Base-by-base conservation (phyloP, 2,329 filamentous ascomycete species). In the Arthrobotrys conoides region DNA sequence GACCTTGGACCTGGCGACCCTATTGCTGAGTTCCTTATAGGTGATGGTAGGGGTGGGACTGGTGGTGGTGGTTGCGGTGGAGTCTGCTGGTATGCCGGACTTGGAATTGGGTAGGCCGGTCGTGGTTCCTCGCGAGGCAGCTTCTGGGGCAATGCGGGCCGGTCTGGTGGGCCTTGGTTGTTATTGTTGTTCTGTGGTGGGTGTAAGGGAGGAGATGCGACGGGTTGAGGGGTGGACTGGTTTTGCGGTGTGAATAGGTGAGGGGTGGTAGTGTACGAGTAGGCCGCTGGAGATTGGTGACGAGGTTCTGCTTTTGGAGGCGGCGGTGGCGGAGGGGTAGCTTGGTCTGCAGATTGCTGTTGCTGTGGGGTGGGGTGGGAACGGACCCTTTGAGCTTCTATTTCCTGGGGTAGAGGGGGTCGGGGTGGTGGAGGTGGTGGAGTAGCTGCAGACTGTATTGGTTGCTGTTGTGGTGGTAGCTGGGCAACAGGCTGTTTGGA, bases 401-500 rank as follows among this genome's bases (percentile, higher is more conserved):
- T 86, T 82, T 91, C 90, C 27, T 90, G 89, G 8, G 92, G 92
- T 18, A 92, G 86, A 68, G 92, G 92, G 76, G 92, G 92, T n/a
- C 92, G 84, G 12, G 91, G 90, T 22, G 75, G 91, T 61, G 90
- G 90, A 72, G 91, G 90, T 22, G 75, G 91, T 61, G 90, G 90
- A 72, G 87, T 85, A 30, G 83, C 81, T 16, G 83, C 5, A 14
- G 38, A 44, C 38, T 16, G 85, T 38, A 36, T 77, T 82, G 48
- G 63, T 8, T 16, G 33, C 20, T 3, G 20, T 12, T 16, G 51
- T 18, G 18, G 12, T 6, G 20, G 53, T 44, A 80, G 82, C 61
- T 80, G 83, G 73, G 81, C 83, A 68, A 86, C 85, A 81, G 87
- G 86, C 80, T 90, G 90, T 81, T 90, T 91, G 38, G 94, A 90